phyloP scores from a whole-genome alignment of 306 rosid species.

The Castanea sativa region DNA sequence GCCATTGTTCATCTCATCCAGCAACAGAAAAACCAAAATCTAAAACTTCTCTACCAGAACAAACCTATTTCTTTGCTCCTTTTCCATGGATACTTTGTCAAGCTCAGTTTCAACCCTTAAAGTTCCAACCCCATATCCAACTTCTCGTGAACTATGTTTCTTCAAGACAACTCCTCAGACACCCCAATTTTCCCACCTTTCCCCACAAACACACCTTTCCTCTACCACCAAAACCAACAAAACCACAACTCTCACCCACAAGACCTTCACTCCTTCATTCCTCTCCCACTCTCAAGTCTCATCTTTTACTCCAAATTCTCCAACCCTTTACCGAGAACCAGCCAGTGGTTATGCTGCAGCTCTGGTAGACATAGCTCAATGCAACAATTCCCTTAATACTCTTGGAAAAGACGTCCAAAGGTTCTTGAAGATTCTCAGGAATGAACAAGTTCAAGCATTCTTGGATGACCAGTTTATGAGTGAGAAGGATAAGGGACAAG shows the following conservation, averaged over 20 bases:
- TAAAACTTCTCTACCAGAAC: background rate
- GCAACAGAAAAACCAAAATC: background rate
- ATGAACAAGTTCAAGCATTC: slow-evolving; percentile 15
- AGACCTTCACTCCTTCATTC: slow-evolving; percentile 16
- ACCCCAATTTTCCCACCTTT: slow-evolving; percentile 1
- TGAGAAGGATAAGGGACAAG: slow-evolving; percentile 37
- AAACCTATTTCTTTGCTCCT: background rate
- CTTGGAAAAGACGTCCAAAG: slow-evolving; percentile 54
- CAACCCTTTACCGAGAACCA: slow-evolving; percentile 35
- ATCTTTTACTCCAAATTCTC: slow-evolving; percentile 21
- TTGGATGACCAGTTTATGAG: slow-evolving; percentile 21
- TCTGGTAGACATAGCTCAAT: slow-evolving; percentile 55
- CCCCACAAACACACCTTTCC: slow-evolving; percentile 33
- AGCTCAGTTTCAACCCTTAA: slow-evolving; percentile 62
- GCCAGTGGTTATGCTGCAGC: slow-evolving; percentile 86
- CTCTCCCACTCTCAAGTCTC: slow-evolving; percentile 21
- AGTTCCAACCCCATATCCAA: slow-evolving; percentile 32
- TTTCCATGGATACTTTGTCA: slow-evolving; percentile 71
- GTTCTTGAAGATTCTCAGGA: slow-evolving; percentile 42
- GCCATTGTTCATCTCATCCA: background rate
- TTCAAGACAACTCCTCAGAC: slow-evolving; percentile 34
- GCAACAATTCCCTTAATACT: slow-evolving; percentile 43
- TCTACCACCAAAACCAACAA: slow-evolving; percentile 38
- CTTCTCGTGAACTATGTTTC: slow-evolving; percentile 44
- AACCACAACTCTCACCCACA: slow-evolving; percentile 31